phyloP scores from a whole-genome alignment of 768 basidiomycete species.

The Chalciporus chontae region DNA sequence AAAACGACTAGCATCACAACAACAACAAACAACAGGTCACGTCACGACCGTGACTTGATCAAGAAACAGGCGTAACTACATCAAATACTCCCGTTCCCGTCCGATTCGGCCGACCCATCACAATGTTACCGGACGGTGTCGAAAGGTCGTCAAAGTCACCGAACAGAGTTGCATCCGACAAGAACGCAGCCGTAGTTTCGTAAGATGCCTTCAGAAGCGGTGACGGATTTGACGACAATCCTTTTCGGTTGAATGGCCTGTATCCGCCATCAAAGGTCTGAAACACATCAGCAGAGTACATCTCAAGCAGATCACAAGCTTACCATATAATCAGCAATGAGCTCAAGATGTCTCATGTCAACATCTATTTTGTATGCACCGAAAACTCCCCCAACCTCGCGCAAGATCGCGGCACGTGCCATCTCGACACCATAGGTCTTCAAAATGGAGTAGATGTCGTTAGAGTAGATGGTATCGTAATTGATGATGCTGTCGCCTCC shows the following conservation, averaged over 20 bases:
- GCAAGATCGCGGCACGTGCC: constrained; percentile 86
- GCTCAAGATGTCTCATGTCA: constrained; percentile 86
- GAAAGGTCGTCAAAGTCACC: constrained; percentile 94
- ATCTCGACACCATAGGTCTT: constrained; percentile 96
- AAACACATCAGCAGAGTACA: not conserved
- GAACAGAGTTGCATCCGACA: constrained; percentile 90
- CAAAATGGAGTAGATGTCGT: constrained; percentile 90
- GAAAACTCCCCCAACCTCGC: constrained; percentile 90
- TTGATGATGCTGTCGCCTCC: constrained; percentile 61
- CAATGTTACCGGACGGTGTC: constrained; percentile 89
- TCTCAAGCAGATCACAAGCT: constrained; percentile 20
- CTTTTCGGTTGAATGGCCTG: constrained; percentile 96
- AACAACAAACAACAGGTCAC: constrained; percentile 21
- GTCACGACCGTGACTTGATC: constrained; percentile 1
- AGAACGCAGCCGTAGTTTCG: constrained; percentile 91
- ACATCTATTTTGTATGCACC: constrained; percentile 95
- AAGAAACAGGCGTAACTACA: constrained; percentile 55
- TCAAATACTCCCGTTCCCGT: constrained; percentile 98
- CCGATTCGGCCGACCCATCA: constrained; percentile 78
- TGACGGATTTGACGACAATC: constrained; percentile 90
- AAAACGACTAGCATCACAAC: constrained; percentile 23
- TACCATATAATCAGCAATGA: constrained; percentile 99
- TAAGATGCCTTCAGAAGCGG: constrained; percentile 96
- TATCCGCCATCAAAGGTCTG: constrained; percentile 98
- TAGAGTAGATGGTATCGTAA: constrained; percentile 81